Evolutionary conservation across 2,329 filamentous ascomycete genomes (phyloP), one percentile per base, ranked within the genome.

Genomic region (Colletotrichum lini): DNA sequence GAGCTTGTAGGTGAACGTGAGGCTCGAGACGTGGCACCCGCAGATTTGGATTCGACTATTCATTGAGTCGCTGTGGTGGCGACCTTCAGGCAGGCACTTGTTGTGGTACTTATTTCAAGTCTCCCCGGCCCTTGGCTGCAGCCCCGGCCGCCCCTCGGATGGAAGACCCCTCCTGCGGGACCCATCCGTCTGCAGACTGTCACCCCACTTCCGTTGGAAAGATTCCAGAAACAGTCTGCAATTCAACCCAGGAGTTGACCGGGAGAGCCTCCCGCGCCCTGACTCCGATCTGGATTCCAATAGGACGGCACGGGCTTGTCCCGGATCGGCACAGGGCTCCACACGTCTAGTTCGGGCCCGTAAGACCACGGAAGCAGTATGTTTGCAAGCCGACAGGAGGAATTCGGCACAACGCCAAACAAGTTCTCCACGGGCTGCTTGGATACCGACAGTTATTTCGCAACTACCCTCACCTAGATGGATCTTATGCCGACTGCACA

Each of bases 271-370:
- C 35, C 35, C 53, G 9, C 15, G 53, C 53, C 53, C 35, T 42
- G 53, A 38, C 35, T 42, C 35, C 5, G 53, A 42, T n/a, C 30
- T 35, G 53, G n/a, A 8, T 21, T 57, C 35, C n/a, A 23, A 42
- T 42, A n/a, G 35, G 35, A 23, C 53, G 53, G 35, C 35, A 57
- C 53, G 53, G 30, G 35, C 18, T 18, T 40, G 8, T 40, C 35
- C 53, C 53, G 35, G 53, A 57, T 57, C 53, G 53, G 53, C 53
- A n/a, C 53, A 40, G 35, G 53, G 35, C 53, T 30, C 35, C 12
- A 18, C 35, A 40, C 16, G 26, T 15, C 53, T 15, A 56, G 18
- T 30, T 42, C 38, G 23, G 38, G 40, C 35, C 54, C 38, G 35
- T 15, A 21, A 42, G 6, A 21, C 35, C 35, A 42, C 13, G 35